Conservation (phyloP, 768 basidiomycete species). For the Lanmaoa rubissima region DNA sequence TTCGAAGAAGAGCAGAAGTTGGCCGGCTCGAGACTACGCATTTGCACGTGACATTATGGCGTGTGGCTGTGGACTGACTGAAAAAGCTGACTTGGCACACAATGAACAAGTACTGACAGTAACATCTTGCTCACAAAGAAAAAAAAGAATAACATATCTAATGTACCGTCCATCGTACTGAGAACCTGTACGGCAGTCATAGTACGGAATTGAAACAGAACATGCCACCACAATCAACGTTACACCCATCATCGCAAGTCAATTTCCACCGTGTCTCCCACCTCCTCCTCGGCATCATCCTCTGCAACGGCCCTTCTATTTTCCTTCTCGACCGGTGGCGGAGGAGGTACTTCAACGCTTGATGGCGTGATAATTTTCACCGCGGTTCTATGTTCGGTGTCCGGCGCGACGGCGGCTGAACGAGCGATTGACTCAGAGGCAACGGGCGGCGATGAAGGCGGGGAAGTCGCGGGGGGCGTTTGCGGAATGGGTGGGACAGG, state of each 20-base stretch:
- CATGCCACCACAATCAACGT: neutral
- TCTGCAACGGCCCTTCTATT: conserved; percentile 41
- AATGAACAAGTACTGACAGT: neutral
- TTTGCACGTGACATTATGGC: conserved; percentile 15
- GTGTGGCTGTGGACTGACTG: conserved; percentile 1
- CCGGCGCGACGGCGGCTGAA: neutral
- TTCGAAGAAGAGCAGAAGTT: neutral
- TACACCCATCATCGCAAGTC: conserved; percentile 41
- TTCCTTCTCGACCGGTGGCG: conserved; percentile 79
- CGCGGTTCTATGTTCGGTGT: conserved; percentile 8
- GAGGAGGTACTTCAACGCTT: conserved; percentile 74
- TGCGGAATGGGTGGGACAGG: conserved; percentile 6
- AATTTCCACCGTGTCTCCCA: conserved; percentile 79
- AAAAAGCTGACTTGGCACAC: too few relatives aligned
- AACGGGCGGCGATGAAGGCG: conserved; percentile 25
- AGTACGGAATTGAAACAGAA: neutral
- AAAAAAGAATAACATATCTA: conserved; percentile 11
- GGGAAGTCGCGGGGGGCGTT: conserved; percentile 27
- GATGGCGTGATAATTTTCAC: conserved; percentile 51
- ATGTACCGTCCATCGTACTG: neutral
- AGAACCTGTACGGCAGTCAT: neutral
- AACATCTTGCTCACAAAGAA: neutral
- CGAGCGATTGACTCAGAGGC: conserved; percentile 24
- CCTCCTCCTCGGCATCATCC: conserved; percentile 66
- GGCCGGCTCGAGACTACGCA: neutral